Evolutionary conservation across 495 filamentous ascomycete genomes (phyloP).

Genomic region (Trichoderma gamsii): DNA sequence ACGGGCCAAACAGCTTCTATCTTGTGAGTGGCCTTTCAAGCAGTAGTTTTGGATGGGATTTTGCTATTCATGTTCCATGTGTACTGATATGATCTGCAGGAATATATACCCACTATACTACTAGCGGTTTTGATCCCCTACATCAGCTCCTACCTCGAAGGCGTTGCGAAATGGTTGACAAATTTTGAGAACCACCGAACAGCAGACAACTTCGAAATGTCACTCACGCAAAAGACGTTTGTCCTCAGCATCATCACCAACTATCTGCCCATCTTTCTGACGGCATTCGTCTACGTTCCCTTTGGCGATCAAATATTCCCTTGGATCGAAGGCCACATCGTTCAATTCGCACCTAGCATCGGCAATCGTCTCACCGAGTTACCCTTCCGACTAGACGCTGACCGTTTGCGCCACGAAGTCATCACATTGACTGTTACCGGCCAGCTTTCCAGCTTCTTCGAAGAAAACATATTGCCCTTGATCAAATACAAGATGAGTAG

Average conservation of each 20-base stretch:
- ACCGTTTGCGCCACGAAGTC: slow-evolving; percentile 19
- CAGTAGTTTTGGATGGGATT: too few relatives aligned
- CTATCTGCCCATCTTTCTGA: slow-evolving; percentile 19
- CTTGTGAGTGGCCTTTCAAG: background rate
- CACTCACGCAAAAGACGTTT: slow-evolving; percentile 20
- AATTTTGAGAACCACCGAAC: slow-evolving; percentile 20
- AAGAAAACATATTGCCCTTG: slow-evolving; percentile 18
- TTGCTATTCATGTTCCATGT: background rate
- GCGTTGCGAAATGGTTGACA: slow-evolving; percentile 14
- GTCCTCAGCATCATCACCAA: slow-evolving; percentile 20
- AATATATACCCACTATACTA: slow-evolving; percentile 17
- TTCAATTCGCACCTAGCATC: background rate
- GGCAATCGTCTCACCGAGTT: slow-evolving; percentile 7
- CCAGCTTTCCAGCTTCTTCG: slow-evolving; percentile 17
- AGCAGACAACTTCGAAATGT: slow-evolving; percentile 18
- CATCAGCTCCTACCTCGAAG: slow-evolving; percentile 16
- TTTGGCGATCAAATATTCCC: slow-evolving; percentile 17
- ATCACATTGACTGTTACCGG: slow-evolving; percentile 17
- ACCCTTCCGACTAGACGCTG: slow-evolving; percentile 15
- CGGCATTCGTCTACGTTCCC: slow-evolving; percentile 21
- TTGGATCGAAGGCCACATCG: slow-evolving; percentile 13
- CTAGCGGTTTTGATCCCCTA: slow-evolving; percentile 16
- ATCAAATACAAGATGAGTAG: slow-evolving; percentile 14
- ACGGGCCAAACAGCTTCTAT: slow-evolving; percentile 17
- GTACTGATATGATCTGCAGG: background rate